phyloP scores from a whole-genome alignment of 2,329 filamentous ascomycete genomes.

The Fonsecaea erecta region DNA sequence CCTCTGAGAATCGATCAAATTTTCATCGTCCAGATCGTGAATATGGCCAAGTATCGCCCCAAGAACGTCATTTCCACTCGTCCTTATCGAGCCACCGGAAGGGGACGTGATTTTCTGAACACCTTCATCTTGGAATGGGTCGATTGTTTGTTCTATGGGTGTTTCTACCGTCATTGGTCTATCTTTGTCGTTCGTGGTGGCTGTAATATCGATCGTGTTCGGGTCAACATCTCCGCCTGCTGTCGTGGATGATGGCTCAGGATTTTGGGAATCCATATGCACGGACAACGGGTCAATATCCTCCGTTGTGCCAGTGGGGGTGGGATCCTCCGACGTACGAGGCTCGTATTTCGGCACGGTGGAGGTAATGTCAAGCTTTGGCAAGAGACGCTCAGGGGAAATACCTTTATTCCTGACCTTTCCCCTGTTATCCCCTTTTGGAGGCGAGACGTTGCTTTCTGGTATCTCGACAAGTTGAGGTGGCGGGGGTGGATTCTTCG shows the following conservation, averaged over 20 bases:
- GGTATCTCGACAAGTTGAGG: slow-evolving; percentile 1
- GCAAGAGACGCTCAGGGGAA: slow-evolving; percentile 17
- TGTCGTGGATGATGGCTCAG: background rate
- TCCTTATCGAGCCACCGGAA: slow-evolving; percentile 36
- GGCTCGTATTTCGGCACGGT: slow-evolving; percentile 29
- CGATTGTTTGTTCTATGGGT: slow-evolving; percentile 19
- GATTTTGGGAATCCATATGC: slow-evolving; percentile 1
- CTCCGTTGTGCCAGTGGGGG: slow-evolving; percentile 28
- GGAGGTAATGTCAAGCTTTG: slow-evolving; percentile 29
- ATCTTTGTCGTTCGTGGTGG: background rate
- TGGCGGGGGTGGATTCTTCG: slow-evolving; percentile 8
- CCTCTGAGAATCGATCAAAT: background rate
- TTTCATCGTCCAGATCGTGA: slow-evolving; percentile 24
- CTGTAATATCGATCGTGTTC: background rate
- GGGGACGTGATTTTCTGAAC: slow-evolving; percentile 29
- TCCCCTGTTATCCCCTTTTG: background rate
- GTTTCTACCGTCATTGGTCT: slow-evolving; percentile 14
- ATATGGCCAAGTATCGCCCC: slow-evolving; percentile 35
- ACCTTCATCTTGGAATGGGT: slow-evolving; percentile 13
- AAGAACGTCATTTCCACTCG: slow-evolving; percentile 33
- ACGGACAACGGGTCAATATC: slow-evolving; percentile 30
- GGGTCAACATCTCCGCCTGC: background rate
- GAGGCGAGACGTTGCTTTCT: background rate
- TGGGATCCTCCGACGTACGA: slow-evolving; percentile 34
- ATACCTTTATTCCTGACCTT: slow-evolving; percentile 8